These are phyloP conservation scores for Yamadazyma laniorum DNA, from an alignment of 805 yeast species.

Conservation along the genomic window DNA sequence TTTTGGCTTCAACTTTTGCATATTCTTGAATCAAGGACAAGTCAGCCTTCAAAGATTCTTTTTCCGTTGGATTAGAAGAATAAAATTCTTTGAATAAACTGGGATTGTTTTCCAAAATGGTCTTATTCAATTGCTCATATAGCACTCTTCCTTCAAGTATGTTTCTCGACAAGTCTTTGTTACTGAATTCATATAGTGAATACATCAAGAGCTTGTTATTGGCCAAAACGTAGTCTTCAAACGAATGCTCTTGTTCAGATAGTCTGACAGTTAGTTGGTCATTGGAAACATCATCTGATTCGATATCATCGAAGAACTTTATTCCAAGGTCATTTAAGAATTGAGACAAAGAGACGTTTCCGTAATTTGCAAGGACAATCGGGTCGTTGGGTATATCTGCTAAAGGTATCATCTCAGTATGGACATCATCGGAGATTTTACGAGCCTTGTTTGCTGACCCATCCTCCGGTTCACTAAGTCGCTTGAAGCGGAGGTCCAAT, in stretches of 20 bases:
- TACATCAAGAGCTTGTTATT: conserved; percentile 41
- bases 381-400: conserved; percentile 19
- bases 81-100: conserved; percentile 49
- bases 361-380: conserved; percentile 22
- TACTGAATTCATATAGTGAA: conserved; percentile 53
- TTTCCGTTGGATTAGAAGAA: conserved; percentile 35
- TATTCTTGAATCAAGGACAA: conserved; percentile 49
- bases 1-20: conserved; percentile 51
- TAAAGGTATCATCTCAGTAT: background rate
- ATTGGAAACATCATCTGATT: conserved; percentile 27
- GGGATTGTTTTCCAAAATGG: conserved; percentile 47
- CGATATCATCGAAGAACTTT: conserved; percentile 47
- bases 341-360: conserved; percentile 34
- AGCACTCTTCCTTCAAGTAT: conserved; percentile 48
- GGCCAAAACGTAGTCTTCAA: conserved; percentile 38
- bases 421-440: background rate
- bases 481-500: conserved; percentile 8
- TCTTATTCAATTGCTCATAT: conserved; percentile 48
- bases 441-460: conserved; percentile 3
- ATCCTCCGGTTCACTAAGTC: conserved; percentile 10
- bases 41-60: conserved; percentile 44
- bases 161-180: conserved; percentile 51
- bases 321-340: conserved; percentile 42
- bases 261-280: conserved; percentile 19
- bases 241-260: conserved; percentile 10